phyloP scores from a whole-genome alignment of 1,139 yeast species.

The Geotrichum siamense region DNA sequence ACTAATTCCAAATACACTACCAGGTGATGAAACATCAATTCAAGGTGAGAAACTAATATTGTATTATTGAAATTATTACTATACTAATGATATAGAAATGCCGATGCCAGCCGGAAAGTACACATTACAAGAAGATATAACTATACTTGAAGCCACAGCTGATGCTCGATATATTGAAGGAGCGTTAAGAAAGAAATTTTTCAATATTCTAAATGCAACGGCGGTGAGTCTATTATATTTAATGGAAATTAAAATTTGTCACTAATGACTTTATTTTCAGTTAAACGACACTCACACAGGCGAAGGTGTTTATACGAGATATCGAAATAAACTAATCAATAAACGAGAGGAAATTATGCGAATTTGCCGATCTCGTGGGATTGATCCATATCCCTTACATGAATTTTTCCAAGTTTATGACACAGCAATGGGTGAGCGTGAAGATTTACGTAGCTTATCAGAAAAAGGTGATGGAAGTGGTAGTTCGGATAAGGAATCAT shows the following conservation, averaged over 20 bases:
- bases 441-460: neutral
- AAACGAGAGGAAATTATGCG: neutral
- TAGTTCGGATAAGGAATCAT: neutral
- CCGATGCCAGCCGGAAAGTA: too few species aligned
- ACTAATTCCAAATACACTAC: too few species aligned
- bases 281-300: constrained; percentile 4
- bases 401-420: constrained; percentile 10
- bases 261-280: neutral
- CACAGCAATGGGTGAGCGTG: neutral
- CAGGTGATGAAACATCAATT: too few species aligned
- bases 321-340: neutral
- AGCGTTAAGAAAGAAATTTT: constrained; percentile 7
- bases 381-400: constrained; percentile 6
- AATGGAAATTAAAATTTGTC: neutral
- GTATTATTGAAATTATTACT: too few species aligned
- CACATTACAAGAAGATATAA: constrained; percentile 9
- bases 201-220: constrained; percentile 2
- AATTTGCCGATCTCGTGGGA: neutral
- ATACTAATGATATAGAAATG: too few species aligned
- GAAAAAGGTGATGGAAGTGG: neutral
- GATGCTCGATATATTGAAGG: constrained; percentile 6
- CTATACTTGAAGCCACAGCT: constrained; percentile 9
- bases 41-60: too few species aligned
- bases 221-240: constrained; percentile 1
- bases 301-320: constrained; percentile 8